These are phyloP conservation scores for Pseudogymnoascus sp. DNA, from an alignment of 2,329 filamentous ascomycete genomes.

Conservation along the genomic window DNA sequence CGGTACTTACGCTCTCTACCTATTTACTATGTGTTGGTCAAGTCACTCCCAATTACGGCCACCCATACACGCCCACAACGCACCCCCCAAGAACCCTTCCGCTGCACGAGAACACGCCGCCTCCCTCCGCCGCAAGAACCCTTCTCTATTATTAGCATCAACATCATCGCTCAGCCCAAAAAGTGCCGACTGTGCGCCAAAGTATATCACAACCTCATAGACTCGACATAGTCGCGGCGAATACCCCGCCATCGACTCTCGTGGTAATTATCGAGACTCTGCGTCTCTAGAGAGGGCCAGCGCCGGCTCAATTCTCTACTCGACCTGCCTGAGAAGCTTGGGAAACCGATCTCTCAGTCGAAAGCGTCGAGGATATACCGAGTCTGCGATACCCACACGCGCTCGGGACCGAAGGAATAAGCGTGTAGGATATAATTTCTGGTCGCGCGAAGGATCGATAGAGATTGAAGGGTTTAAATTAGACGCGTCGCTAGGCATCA, in stretches of 20 bases:
- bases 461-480: not conserved
- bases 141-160: constrained; percentile 12
- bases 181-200: constrained; percentile 2
- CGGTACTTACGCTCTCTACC: not conserved
- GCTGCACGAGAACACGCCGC: constrained; percentile 7
- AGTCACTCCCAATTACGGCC: not conserved
- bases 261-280: constrained; percentile 5
- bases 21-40: not conserved
- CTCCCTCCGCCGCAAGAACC: constrained; percentile 6
- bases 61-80: not conserved
- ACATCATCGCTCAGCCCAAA: constrained; percentile 8
- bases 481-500: constrained; percentile 1
- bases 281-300: not conserved
- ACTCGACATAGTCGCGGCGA: constrained; percentile 4
- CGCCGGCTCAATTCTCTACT: constrained; percentile 7
- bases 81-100: not conserved
- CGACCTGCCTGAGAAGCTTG: constrained; percentile 2
- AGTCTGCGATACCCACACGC: not conserved
- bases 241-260: constrained; percentile 5
- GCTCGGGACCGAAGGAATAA: not conserved
- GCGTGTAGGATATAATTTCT: constrained; percentile 2
- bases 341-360: not conserved
- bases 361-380: constrained; percentile 4
- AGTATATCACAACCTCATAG: constrained; percentile 5
- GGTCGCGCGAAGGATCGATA: constrained; percentile 6